Evolutionary conservation across 2,329 filamentous ascomycete species (phyloP).

Genomic region (Colletotrichum sansevieriae): DNA sequence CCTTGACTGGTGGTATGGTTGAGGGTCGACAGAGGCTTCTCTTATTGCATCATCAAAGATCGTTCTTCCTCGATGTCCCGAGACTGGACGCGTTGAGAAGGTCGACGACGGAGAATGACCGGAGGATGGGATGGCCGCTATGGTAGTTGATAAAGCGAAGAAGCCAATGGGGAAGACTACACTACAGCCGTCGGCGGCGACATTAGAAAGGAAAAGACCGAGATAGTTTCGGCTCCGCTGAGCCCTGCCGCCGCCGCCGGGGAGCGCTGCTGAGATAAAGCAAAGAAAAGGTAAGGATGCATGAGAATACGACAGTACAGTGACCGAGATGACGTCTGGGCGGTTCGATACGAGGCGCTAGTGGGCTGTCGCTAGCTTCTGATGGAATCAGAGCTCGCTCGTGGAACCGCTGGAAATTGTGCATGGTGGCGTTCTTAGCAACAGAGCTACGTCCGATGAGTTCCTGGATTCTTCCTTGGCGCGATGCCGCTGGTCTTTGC

Average conservation of each 20-base stretch:
- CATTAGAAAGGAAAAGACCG: background rate
- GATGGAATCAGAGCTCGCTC: background rate
- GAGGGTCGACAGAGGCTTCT: too few relatives aligned
- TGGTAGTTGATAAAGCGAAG: background rate
- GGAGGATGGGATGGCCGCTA: background rate
- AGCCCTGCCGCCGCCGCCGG: background rate
- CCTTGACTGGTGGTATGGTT: too few relatives aligned
- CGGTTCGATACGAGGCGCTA: conserved; percentile 25
- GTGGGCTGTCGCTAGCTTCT: conserved; percentile 12
- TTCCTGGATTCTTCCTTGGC: conserved; percentile 22
- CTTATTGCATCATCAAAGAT: too few relatives aligned
- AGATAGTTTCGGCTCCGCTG: background rate
- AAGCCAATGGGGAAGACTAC: background rate
- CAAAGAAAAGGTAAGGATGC: background rate
- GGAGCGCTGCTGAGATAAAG: background rate
- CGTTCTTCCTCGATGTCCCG: too few relatives aligned
- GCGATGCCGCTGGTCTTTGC: background rate
- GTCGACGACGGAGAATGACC: background rate
- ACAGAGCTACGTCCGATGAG: conserved; percentile 10
- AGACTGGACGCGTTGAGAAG: conserved; percentile 37
- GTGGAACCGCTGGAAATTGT: background rate
- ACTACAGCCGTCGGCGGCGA: background rate
- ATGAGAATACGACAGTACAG: background rate
- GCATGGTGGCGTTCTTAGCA: conserved; percentile 31
- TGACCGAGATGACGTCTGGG: conserved; percentile 16